Percentiles rank a stretch among this genome's conserved stretches.
These are phyloP conservation scores for Fraxinus ornus DNA, from an alignment of 305 asterid species.

Conservation along the genomic window DNA sequence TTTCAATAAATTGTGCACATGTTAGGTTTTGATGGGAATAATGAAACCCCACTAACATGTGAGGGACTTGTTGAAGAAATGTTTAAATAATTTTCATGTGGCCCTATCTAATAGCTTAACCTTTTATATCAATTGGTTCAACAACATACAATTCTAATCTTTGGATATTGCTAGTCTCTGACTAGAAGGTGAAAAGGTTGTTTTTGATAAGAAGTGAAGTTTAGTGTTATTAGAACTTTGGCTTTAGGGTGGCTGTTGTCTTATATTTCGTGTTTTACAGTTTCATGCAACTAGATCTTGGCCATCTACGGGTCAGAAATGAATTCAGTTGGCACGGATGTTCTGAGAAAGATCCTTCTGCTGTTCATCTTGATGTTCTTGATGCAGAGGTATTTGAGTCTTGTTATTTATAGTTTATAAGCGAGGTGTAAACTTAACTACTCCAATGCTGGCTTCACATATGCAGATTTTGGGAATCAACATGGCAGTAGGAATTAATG, in stretches of 20 bases:
- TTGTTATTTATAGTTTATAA: slow-evolving; percentile 13
- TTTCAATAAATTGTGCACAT: not conserved
- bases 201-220: slow-evolving; percentile 3
- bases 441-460: slow-evolving; percentile 29
- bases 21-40: not conserved
- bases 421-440: slow-evolving; percentile 10
- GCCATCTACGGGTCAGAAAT: slow-evolving; percentile 78
- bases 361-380: slow-evolving; percentile 97
- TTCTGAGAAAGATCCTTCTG: slow-evolving; percentile 83
- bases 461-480: slow-evolving; percentile 86
- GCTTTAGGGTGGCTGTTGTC: slow-evolving; percentile 16
- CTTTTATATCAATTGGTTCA: not conserved
- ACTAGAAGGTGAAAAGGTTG: slow-evolving; percentile 6
- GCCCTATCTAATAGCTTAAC: not conserved
- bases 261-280: slow-evolving; percentile 45
- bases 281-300: slow-evolving; percentile 99
- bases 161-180: not conserved
- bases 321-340: slow-evolving; percentile 83
- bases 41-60: not conserved
- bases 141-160: not conserved
- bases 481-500: slow-evolving; percentile 87
- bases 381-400: slow-evolving; percentile 73
- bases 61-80: not conserved
- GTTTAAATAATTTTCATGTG: not conserved
- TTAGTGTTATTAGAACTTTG: not conserved